Evolutionary conservation across 805 yeast genomes (phyloP).

Genomic region (Wickerhamiella siamensis): DNA sequence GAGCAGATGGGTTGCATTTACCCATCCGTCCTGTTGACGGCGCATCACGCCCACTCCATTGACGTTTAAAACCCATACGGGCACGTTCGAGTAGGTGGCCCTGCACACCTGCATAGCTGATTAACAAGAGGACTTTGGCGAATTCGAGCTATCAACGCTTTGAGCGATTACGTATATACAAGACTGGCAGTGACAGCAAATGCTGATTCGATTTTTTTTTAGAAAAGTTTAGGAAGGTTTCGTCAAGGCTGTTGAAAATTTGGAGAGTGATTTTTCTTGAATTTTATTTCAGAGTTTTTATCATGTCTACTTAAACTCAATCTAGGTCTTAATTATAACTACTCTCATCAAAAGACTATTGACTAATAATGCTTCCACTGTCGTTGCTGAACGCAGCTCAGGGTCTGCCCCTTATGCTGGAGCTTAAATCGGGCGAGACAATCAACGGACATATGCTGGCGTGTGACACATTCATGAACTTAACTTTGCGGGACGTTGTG

Average conservation of each 20-base stretch:
- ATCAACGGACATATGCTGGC: slow-evolving; percentile 69
- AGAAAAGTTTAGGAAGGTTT: no score
- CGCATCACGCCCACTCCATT: slow-evolving; percentile 75
- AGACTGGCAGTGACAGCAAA: no score
- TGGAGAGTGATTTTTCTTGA: no score
- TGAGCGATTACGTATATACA: no score
- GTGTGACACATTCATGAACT: slow-evolving; percentile 93
- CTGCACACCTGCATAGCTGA: slow-evolving; percentile 22
- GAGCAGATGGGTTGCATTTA: slow-evolving; percentile 88
- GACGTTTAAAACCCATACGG: slow-evolving; percentile 39
- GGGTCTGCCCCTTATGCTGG: slow-evolving; percentile 75
- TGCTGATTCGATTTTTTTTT: no score
- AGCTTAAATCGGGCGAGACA: slow-evolving; percentile 82
- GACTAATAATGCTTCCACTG: slow-evolving; percentile 82
- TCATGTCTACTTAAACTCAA: no score
- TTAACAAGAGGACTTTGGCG: neutral
- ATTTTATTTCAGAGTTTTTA: no score
- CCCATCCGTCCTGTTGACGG: slow-evolving; percentile 84
- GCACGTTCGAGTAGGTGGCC: slow-evolving; percentile 33
- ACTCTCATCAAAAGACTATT: no score
- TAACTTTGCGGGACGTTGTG: slow-evolving; percentile 64
- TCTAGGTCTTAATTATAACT: no score
- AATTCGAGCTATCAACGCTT: neutral
- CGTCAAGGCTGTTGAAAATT: no score
- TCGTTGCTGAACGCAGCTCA: slow-evolving; percentile 82